Evolutionary conservation across 169 alveolate species (phyloP).

Genomic region (Condylostoma magnum): DNA sequence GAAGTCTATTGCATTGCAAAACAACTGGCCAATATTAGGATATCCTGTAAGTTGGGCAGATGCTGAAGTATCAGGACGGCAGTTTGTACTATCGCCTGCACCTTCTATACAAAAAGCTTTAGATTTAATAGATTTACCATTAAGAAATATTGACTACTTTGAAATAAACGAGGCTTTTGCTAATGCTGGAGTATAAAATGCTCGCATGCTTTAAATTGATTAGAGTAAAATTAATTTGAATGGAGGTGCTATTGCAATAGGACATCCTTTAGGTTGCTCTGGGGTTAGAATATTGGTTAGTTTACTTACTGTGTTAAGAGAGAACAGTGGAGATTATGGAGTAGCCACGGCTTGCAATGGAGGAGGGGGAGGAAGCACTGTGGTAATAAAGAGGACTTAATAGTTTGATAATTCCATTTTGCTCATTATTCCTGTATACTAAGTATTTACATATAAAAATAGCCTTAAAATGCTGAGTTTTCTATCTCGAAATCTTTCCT

Average conservation of each 20-base stretch:
- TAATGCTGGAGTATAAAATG: constrained; percentile 79
- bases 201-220: constrained; percentile 72
- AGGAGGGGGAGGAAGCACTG: constrained; percentile 87
- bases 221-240: constrained; percentile 79
- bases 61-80: constrained; percentile 84
- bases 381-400: constrained; percentile 77
- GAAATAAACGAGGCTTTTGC: constrained; percentile 92
- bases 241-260: constrained; percentile 94
- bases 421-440: too few relatives aligned
- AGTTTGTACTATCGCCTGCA: constrained; percentile 88
- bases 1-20: constrained; percentile 71
- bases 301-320: constrained; percentile 59
- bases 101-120: constrained; percentile 75
- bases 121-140: constrained; percentile 54
- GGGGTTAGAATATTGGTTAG: constrained; percentile 83
- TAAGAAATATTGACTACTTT: constrained; percentile 68
- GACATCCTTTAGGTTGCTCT: constrained; percentile 90
- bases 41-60: constrained; percentile 84
- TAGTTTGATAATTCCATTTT: too few relatives aligned
- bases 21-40: constrained; percentile 84
- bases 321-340: constrained; percentile 60
- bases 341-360: constrained; percentile 85
- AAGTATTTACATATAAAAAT: too few relatives aligned
- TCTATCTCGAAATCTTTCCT: too few relatives aligned
- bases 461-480: too few relatives aligned